These are phyloP conservation scores for Colletotrichum australisinense DNA, from an alignment of 2,329 filamentous ascomycete genomes.

Conservation along the genomic window DNA sequence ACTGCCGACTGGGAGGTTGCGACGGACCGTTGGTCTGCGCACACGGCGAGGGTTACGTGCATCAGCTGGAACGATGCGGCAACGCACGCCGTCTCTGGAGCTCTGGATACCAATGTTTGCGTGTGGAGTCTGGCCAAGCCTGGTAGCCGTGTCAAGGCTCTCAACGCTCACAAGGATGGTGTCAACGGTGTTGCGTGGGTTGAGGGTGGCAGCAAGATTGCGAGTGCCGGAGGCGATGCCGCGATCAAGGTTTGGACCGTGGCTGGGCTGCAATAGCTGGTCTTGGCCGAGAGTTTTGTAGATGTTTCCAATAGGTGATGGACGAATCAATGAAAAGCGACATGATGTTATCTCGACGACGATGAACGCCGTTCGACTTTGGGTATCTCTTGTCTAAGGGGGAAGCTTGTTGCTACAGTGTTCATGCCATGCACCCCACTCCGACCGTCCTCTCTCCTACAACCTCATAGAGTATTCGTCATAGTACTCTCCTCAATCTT, in stretches of 20 bases:
- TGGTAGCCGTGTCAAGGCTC: constrained; percentile 83
- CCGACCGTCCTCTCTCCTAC: background rate
- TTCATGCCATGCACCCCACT: background rate
- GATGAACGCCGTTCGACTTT: constrained; percentile 13
- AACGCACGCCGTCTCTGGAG: constrained; percentile 84
- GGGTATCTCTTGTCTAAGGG: constrained; percentile 24
- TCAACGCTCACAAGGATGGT: constrained; percentile 95
- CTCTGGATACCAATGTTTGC: constrained; percentile 90
- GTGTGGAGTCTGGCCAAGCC: constrained; percentile 91
- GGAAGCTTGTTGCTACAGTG: background rate
- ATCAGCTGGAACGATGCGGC: constrained; percentile 82
- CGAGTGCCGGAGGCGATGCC: constrained; percentile 87
- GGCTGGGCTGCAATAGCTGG: constrained; percentile 59
- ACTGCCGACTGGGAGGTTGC: constrained; percentile 74
- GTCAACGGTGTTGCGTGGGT: constrained; percentile 90
- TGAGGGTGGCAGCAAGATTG: constrained; percentile 71
- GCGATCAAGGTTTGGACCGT: constrained; percentile 90
- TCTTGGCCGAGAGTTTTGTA: background rate
- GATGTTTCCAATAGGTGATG: constrained; percentile 16
- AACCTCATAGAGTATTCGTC: background rate
- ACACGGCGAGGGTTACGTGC: constrained; percentile 67
- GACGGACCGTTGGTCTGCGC: constrained; percentile 78
- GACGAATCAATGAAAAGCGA: constrained; percentile 22
- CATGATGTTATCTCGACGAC: constrained; percentile 19
- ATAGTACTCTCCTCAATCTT: background rate